phyloP scores from a whole-genome alignment of 2,329 filamentous ascomycete species.

The Sporothrix inflata region DNA sequence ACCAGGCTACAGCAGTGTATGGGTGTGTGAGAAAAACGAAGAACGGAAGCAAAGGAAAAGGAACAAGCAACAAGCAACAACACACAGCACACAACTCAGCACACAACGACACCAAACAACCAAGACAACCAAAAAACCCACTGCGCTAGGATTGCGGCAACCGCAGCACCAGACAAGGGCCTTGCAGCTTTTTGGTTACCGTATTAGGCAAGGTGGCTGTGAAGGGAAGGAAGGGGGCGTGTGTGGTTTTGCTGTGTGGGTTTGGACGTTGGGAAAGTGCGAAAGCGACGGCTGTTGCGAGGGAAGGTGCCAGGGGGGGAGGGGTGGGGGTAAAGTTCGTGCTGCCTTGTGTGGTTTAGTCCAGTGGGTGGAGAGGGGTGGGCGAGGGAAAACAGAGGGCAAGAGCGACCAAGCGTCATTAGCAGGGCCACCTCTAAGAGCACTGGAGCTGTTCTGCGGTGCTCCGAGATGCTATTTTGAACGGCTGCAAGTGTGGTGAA shows the following conservation, averaged over 20 bases:
- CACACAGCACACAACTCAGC: neutral
- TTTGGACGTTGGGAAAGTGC: slow-evolving; percentile 18
- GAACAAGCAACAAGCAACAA: neutral
- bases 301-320: neutral
- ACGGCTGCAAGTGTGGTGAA: neutral
- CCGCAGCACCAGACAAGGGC: slow-evolving; percentile 20
- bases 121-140: slow-evolving; percentile 20
- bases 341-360: slow-evolving; percentile 14
- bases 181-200: slow-evolving; percentile 26
- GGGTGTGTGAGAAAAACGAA: neutral
- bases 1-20: neutral
- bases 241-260: slow-evolving; percentile 1
- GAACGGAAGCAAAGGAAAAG: neutral
- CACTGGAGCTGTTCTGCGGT: neutral
- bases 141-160: slow-evolving; percentile 26
- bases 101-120: neutral
- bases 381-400: neutral
- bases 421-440: neutral
- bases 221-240: slow-evolving; percentile 12
- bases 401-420: slow-evolving; percentile 6
- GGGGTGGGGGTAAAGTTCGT: neutral
- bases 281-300: neutral
- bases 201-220: slow-evolving; percentile 31
- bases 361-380: neutral
- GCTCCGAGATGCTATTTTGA: slow-evolving; percentile 9